Base-by-base conservation (phyloP, 2,329 filamentous ascomycete genomes). In the Sporothrix dimorphospora region DNA sequence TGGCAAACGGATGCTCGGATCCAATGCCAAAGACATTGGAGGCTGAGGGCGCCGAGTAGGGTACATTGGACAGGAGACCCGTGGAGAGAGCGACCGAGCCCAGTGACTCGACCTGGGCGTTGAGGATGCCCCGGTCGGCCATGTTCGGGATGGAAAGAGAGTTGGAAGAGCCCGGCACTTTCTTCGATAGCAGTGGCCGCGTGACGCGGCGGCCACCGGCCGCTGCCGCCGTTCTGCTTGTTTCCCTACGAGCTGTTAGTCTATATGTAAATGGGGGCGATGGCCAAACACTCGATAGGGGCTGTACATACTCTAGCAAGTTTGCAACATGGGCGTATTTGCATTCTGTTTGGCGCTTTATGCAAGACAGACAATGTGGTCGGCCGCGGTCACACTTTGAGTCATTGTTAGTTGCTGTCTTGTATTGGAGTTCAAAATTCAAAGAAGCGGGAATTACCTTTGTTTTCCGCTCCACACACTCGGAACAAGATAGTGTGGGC, bases 1-100 rank as follows among this genome's bases (percentile, higher is more conserved):
- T 94, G 77, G 91, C 90, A 78, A 94, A 94, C 0, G 91, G 92
- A 78, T 94, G 91, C 78, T 93, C 91, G 0, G 90, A 90, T 16
- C 91, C 92, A 74, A 94, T 89, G n/a, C 92, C 92, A 78, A 94
- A 94, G 71, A 94, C 91, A 75, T 93, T 93, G 71, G 90, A 92
- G 1, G 90, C 90, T 7, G 89, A 89, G 11, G 90, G 88, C 55
- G 88, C 85, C 0, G 91, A 91, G 78, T 91, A 92, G 0, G 92
- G 91, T 2, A 94, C 87, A 77, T 93, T 90, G 68, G 91, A 93
- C 61, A 94, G 83, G 12, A 94, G 84, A 24, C 88, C 88, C 8
- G 84, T 88, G 3, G 87, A 89, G 16, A 86, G 82, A 40, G 87
- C 85, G 34, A 88, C 83, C 53, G 86, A 86, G 3, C 76, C 72